Evolutionary conservation across 2,329 filamentous ascomycete genomes (phyloP), one percentile per base, ranked within the genome.

Genomic region (Sordariomycetes sp.): DNA sequence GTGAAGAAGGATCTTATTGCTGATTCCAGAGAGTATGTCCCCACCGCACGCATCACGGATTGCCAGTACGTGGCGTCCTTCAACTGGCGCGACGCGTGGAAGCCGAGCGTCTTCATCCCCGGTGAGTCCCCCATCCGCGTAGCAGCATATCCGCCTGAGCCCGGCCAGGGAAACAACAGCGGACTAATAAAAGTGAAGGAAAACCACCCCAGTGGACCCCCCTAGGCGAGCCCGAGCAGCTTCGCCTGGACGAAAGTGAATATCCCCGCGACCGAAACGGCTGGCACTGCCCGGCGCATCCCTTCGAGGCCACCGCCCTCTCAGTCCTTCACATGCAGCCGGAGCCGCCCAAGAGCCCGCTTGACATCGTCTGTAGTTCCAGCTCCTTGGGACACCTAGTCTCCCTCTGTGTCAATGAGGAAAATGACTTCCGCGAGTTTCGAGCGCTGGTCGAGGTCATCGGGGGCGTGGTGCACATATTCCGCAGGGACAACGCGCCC

Each of bases 401-500:
- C 24, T 55, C 53, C 10, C 45, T 55, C 36, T 45, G 35, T 15
- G n/a, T 39, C 36, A 22, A 48, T 13, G 20, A 10, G 4, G 20
- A 10, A 2, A 6, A 32, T n/a, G 53, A 48, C 12, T 48, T 36
- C 1, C 53, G 53, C 1, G 57, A 72, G 0, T 87, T 87, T 62
- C 76, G 83, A 2, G 80, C 86, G 59, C 69, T 78, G 2, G 72
- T 85, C 4, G 77, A 87, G 59, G 65, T 72, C 0, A 67, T 87
- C 1, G 70, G 75, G 1, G 67, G 74, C 17, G 82, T 80, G 0
- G 74, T 86, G 0, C 85, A 88, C 67, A 76, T 89, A 54, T 66
- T 84, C 13, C 79, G 85, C 1, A 74, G 79, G 24, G 83, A 86
- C 62, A 82, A 80, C 52, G 76, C 78, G 0, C 81, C 84, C 0